Evolutionary conservation across 1,284 basidiomycete genomes (phyloP).

Genomic region (Naganishia sp.): DNA sequence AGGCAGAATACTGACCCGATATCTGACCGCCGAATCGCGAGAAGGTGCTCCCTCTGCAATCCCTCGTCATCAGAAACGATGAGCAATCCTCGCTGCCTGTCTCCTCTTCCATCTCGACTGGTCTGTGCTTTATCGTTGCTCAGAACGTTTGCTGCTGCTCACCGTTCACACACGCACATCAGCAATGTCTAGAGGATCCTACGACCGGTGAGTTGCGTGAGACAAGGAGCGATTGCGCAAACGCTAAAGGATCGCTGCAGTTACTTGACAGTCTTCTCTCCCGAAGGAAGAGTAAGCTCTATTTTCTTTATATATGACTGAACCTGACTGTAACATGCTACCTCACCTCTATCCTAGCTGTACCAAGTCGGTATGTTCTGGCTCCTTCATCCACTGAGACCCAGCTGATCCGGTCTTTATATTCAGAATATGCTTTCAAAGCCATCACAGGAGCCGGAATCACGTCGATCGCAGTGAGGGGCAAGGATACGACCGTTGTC

Average conservation of each 20-base stretch:
- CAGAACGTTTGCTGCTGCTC: not conserved
- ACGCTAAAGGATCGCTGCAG: conserved; percentile 36
- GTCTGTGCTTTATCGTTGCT: not conserved
- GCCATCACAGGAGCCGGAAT: conserved; percentile 96
- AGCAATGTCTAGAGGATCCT: conserved; percentile 22
- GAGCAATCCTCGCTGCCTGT: conserved; percentile 14
- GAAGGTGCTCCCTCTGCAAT: conserved; percentile 17
- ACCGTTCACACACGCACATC: not conserved
- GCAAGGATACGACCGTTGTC: conserved; percentile 90
- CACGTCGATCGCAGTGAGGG: conserved; percentile 88
- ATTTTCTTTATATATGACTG: not conserved
- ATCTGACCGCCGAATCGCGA: too few species aligned
- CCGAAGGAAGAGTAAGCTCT: conserved; percentile 53
- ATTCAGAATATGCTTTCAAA: conserved; percentile 96
- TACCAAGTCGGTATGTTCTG: conserved; percentile 85
- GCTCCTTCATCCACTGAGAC: not conserved
- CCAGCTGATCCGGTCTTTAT: conserved; percentile 28
- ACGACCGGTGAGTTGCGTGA: not conserved
- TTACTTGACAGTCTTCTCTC: conserved; percentile 57
- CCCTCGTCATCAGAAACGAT: conserved; percentile 24
- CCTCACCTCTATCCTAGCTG: conserved; percentile 41
- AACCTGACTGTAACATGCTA: not conserved
- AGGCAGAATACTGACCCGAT: too few species aligned
- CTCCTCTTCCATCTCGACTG: not conserved
- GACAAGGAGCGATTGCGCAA: not conserved